A percentile compares a stretch with the other conserved stretches of the same genome.
Conservation (phyloP, 2,329 filamentous ascomycete genomes). For the Botrytis cinerea region DNA sequence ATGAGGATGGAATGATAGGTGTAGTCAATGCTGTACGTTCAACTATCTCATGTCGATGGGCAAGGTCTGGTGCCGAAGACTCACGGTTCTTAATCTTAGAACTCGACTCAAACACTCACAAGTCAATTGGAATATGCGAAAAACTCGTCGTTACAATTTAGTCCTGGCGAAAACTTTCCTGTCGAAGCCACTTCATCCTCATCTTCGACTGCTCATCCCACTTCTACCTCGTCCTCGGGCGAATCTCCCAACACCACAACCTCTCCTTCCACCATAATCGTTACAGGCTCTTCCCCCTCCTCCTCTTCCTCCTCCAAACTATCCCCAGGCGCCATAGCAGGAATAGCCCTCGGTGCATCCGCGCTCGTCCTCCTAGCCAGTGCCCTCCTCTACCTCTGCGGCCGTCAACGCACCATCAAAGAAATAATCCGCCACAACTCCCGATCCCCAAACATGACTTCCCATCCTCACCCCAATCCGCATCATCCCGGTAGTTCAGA, state of each 20-base stretch:
- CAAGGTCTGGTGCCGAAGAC: neutral
- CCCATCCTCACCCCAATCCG: neutral
- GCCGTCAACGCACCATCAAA: conserved; percentile 33
- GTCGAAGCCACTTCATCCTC: conserved; percentile 27
- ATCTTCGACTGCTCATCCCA: conserved; percentile 18
- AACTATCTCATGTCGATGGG: neutral
- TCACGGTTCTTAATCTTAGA: conserved; percentile 24
- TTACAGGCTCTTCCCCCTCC: neutral
- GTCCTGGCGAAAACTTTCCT: conserved; percentile 35
- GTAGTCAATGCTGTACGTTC: conserved; percentile 68
- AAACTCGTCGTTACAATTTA: conserved; percentile 31
- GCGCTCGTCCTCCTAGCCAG: conserved; percentile 31
- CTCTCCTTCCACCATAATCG: conserved; percentile 7
- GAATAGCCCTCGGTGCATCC: conserved; percentile 34
- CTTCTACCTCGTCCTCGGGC: conserved; percentile 26
- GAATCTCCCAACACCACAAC: conserved; percentile 9
- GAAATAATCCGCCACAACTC: conserved; percentile 31
- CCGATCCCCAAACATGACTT: neutral
- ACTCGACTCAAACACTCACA: conserved; percentile 33
- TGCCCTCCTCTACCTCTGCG: conserved; percentile 34
- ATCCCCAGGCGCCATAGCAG: conserved; percentile 35
- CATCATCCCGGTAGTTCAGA: neutral
- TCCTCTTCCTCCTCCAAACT: neutral
- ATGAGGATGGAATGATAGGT: conserved; percentile 69
- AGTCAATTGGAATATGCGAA: conserved; percentile 31